Conservation (phyloP, 306 rosid species). For the Carpinus viminea region DNA sequence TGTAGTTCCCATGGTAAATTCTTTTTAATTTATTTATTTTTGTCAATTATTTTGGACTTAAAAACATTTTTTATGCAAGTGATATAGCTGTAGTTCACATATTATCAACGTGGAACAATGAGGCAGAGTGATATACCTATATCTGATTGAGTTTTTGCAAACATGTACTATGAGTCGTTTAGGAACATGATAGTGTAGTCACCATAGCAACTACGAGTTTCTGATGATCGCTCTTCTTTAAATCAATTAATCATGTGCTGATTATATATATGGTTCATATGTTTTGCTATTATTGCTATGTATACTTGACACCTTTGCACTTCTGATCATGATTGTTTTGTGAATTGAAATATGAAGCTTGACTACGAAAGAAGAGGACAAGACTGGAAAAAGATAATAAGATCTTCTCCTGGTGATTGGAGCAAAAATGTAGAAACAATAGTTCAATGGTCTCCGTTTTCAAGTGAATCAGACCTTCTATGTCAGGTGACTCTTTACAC, state of each 20-base stretch:
- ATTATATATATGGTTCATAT: neutral
- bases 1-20: conserved; percentile 92
- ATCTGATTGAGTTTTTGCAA: neutral
- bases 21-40: neutral
- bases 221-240: neutral
- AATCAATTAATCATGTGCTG: neutral
- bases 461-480: conserved; percentile 71
- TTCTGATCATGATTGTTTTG: conserved; percentile 33
- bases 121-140: neutral
- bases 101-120: neutral
- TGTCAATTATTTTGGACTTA: neutral
- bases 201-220: neutral
- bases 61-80: neutral
- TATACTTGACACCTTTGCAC: conserved; percentile 4
- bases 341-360: conserved; percentile 52
- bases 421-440: conserved; percentile 68
- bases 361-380: conserved; percentile 70
- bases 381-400: conserved; percentile 58
- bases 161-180: neutral
- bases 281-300: neutral
- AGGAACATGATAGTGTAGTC: neutral
- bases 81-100: neutral
- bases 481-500: conserved; percentile 49
- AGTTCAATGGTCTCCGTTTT: conserved; percentile 87
- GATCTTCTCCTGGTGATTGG: conserved; percentile 74